A percentile compares a stretch with the other conserved stretches of the same genome.
Evolutionary conservation across 2,329 filamentous ascomycete genomes (phyloP).

Genomic region (Phialophora chinensis): DNA sequence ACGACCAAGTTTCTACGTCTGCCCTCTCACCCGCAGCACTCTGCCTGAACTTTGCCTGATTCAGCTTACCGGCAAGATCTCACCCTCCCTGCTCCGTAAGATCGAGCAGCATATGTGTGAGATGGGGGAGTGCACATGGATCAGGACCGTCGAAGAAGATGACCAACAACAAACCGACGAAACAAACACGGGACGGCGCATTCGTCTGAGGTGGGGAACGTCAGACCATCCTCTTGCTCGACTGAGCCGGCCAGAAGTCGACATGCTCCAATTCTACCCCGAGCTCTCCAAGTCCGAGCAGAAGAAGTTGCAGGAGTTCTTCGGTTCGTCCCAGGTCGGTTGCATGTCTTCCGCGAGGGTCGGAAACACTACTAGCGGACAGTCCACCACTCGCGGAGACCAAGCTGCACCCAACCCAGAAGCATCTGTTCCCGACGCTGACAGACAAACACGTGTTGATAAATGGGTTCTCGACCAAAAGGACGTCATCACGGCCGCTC

Average conservation of each 20-base stretch:
- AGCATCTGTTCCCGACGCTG: background rate
- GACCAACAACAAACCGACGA: background rate
- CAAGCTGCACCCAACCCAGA: background rate
- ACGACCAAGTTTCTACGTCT: background rate
- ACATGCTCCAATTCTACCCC: conserved; percentile 16
- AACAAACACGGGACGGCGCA: background rate
- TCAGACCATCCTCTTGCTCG: background rate
- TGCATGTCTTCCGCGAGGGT: background rate
- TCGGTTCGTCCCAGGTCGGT: background rate
- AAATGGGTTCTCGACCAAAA: background rate
- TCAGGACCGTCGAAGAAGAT: background rate
- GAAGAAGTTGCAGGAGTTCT: conserved; percentile 8
- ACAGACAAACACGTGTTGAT: background rate
- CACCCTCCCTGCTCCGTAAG: background rate
- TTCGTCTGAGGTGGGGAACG: background rate
- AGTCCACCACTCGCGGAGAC: background rate
- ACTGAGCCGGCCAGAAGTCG: background rate
- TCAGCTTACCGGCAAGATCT: conserved; percentile 11
- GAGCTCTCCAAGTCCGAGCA: conserved; percentile 1
- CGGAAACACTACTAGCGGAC: background rate
- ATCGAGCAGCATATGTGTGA: conserved; percentile 11
- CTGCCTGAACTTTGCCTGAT: conserved; percentile 13
- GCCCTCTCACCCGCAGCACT: background rate
- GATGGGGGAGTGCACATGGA: conserved; percentile 11
- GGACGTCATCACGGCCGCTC: background rate